Conservation (phyloP, 768 basidiomycete genomes). For the Galerina sulciceps region DNA sequence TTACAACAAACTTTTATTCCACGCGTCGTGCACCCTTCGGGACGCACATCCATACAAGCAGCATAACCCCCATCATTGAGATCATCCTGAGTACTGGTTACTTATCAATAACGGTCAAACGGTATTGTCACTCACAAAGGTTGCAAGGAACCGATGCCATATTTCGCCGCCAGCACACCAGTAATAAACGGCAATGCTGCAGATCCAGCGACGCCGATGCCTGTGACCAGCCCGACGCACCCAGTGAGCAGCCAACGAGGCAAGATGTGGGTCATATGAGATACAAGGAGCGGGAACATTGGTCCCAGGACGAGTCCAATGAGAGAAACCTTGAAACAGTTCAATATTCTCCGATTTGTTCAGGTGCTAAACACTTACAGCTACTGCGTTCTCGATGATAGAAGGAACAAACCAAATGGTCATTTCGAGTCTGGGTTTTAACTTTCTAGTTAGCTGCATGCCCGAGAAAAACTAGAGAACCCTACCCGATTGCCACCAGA, state of each 20-base stretch:
- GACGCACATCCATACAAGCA: slow-evolving; percentile 57
- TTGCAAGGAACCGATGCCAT: slow-evolving; percentile 62
- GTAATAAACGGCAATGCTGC: slow-evolving; percentile 76
- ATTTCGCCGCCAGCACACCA: slow-evolving; percentile 65
- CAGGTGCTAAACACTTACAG: slow-evolving; percentile 27
- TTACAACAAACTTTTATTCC: background rate
- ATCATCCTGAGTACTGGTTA: slow-evolving; percentile 44
- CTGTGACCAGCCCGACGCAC: slow-evolving; percentile 66
- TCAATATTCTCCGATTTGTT: too few relatives aligned
- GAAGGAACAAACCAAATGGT: slow-evolving; percentile 75
- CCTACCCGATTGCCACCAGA: slow-evolving; percentile 52
- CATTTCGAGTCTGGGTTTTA: slow-evolving; percentile 57
- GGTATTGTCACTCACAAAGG: slow-evolving; percentile 51
- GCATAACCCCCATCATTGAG: slow-evolving; percentile 63
- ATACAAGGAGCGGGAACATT: slow-evolving; percentile 74
- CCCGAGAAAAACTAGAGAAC: background rate
- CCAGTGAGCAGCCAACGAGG: slow-evolving; percentile 71
- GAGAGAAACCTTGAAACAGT: slow-evolving; percentile 43
- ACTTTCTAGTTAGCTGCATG: too few relatives aligned
- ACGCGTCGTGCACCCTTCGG: slow-evolving; percentile 25
- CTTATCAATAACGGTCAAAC: background rate
- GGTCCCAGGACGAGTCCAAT: slow-evolving; percentile 76
- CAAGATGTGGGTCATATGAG: slow-evolving; percentile 65
- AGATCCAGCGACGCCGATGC: slow-evolving; percentile 69
- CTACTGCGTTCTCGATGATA: slow-evolving; percentile 66